Evolutionary conservation across 2,329 filamentous ascomycete genomes (phyloP).

Genomic region (Colletotrichum tofieldiae): DNA sequence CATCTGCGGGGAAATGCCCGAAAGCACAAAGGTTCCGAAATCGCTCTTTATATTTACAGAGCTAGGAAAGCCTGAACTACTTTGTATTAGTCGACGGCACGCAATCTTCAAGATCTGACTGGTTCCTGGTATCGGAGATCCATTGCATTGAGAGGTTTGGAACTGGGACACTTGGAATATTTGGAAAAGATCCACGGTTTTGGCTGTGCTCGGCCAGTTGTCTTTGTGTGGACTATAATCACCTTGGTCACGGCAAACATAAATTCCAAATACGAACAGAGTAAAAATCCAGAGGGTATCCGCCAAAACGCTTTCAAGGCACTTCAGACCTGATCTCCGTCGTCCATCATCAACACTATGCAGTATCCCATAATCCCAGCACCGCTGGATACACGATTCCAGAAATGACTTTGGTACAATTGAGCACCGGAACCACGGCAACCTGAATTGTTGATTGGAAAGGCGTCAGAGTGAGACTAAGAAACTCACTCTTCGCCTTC

Average conservation of each 20-base stretch:
- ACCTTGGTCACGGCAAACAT: no score
- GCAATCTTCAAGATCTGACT: no score
- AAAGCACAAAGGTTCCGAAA: no score
- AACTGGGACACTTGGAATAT: no score
- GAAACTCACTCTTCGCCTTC: conserved; percentile 4
- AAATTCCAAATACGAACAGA: not conserved
- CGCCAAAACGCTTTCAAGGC: conserved; percentile 1
- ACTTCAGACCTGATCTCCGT: not conserved
- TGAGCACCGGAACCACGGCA: not conserved
- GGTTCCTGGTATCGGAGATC: not conserved
- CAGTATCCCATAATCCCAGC: not conserved
- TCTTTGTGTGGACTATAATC: not conserved
- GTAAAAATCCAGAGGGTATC: not conserved
- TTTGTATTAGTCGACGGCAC: no score
- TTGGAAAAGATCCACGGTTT: not conserved
- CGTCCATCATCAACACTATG: not conserved
- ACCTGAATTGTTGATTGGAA: not conserved
- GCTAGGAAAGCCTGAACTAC: no score
- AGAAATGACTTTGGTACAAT: not conserved
- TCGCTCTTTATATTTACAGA: no score
- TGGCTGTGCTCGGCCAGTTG: not conserved
- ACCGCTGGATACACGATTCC: no score
- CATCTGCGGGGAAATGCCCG: no score
- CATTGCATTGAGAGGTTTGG: not conserved
- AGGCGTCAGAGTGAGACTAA: no score